Evolutionary conservation across 352 stramenopile genomes (phyloP).

Genomic region (Globisporangium abappressorium): DNA sequence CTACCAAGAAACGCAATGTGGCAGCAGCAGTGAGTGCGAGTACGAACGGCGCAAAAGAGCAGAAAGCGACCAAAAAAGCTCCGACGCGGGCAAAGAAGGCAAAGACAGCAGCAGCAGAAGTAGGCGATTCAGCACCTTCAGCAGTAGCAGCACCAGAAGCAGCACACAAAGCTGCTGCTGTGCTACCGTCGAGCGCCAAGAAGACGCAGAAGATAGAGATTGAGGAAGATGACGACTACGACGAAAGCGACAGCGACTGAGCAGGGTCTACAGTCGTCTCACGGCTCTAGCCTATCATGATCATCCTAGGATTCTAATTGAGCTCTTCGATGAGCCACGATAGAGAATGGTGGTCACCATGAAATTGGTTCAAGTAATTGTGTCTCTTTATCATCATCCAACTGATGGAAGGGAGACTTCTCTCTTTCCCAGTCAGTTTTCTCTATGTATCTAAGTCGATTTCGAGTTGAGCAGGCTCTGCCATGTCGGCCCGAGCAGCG

Average conservation of each 20-base stretch:
- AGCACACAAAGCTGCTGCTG: background rate
- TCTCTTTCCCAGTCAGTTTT: background rate
- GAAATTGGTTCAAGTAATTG: background rate
- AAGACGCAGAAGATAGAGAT: slow-evolving; percentile 24
- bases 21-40: slow-evolving; percentile 6
- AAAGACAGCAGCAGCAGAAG: slow-evolving; percentile 9
- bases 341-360: background rate
- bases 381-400: background rate
- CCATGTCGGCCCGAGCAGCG: slow-evolving; percentile 69
- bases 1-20: slow-evolving; percentile 2
- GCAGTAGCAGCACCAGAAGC: background rate
- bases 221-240: slow-evolving; percentile 71
- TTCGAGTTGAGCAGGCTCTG: slow-evolving; percentile 49
- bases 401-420: background rate
- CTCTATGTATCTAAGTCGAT: slow-evolving; percentile 20
- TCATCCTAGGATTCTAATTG: background rate
- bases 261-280: slow-evolving; percentile 23
- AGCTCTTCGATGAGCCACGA: background rate
- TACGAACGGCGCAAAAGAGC: background rate
- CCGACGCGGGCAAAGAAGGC: slow-evolving; percentile 4
- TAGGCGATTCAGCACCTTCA: background rate
- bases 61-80: slow-evolving; percentile 1
- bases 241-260: slow-evolving; percentile 69
- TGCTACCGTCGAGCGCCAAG: background rate
- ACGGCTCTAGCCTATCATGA: background rate